Evolutionary conservation across 352 stramenopile species (phyloP).

Genomic region (Lagenidium sp.): DNA sequence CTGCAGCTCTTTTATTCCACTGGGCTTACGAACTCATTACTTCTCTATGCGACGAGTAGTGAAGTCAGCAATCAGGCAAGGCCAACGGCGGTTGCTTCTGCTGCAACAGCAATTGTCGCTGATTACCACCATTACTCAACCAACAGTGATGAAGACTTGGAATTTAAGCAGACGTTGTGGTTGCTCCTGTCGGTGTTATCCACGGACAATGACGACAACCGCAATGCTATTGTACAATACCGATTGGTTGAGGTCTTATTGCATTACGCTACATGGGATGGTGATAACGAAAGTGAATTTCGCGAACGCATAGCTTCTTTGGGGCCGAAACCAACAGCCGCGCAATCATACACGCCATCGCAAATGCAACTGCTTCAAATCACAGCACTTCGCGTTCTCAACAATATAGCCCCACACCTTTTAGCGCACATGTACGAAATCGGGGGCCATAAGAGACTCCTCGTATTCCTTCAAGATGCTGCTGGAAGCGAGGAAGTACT

Average conservation of each 20-base stretch:
- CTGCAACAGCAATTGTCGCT: constrained; percentile 26
- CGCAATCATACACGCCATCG: constrained; percentile 25
- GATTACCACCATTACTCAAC: constrained; percentile 54
- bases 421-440: constrained; percentile 54
- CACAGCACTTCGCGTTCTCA: constrained; percentile 49
- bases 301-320: background rate
- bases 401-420: constrained; percentile 35
- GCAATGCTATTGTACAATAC: constrained; percentile 51
- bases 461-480: constrained; percentile 40
- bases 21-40: constrained; percentile 43
- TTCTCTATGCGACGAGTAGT: constrained; percentile 50
- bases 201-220: constrained; percentile 37
- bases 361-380: constrained; percentile 50
- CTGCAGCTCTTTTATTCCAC: constrained; percentile 50
- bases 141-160: constrained; percentile 64
- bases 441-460: constrained; percentile 27
- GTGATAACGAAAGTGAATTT: background rate
- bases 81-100: background rate
- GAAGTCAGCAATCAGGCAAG: constrained; percentile 9
- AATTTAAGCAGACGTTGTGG: constrained; percentile 80
- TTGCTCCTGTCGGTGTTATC: constrained; percentile 45
- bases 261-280: constrained; percentile 34
- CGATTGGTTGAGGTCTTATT: constrained; percentile 58
- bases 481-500: constrained; percentile 26
- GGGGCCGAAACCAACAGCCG: too few species aligned